phyloP scores from a whole-genome alignment of 2,329 filamentous ascomycete genomes.

The Alternaria hordeiaustralica region DNA sequence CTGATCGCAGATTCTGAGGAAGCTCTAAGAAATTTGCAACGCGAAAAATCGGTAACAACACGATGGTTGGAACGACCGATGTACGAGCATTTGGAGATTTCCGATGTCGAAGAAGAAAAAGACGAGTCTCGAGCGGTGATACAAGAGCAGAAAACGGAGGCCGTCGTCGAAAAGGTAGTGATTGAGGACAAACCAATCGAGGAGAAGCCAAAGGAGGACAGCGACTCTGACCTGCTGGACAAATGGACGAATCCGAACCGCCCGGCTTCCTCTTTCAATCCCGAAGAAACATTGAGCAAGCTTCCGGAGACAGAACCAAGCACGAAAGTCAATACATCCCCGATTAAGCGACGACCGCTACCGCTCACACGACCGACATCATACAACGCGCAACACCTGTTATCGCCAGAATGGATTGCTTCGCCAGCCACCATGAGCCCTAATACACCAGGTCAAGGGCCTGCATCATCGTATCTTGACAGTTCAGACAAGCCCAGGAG shows the following conservation, averaged over 20 bases:
- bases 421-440: slow-evolving; percentile 28
- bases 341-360: slow-evolving; percentile 22
- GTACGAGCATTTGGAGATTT: slow-evolving; percentile 28
- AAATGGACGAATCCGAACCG: slow-evolving; percentile 28
- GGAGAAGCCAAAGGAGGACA: slow-evolving; percentile 1
- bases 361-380: slow-evolving; percentile 26
- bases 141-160: neutral
- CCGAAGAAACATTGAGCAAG: slow-evolving; percentile 19
- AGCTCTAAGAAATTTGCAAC: slow-evolving; percentile 19
- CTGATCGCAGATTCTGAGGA: slow-evolving; percentile 33
- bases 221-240: slow-evolving; percentile 17
- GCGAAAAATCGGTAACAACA: slow-evolving; percentile 34
- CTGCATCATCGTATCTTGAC: slow-evolving; percentile 20
- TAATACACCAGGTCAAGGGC: slow-evolving; percentile 19
- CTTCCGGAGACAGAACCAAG: slow-evolving; percentile 15
- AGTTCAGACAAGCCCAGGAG: slow-evolving; percentile 15
- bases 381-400: slow-evolving; percentile 27
- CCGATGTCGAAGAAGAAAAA: slow-evolving; percentile 22
- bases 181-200: neutral
- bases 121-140: neutral
- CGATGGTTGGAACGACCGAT: slow-evolving; percentile 37
- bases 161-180: neutral
- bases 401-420: slow-evolving; percentile 31
- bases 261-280: slow-evolving; percentile 23
- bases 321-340: slow-evolving; percentile 20